These are phyloP conservation scores for Leishmania tarentolae DNA, from an alignment of 208 protist species.

Conservation along the genomic window DNA sequence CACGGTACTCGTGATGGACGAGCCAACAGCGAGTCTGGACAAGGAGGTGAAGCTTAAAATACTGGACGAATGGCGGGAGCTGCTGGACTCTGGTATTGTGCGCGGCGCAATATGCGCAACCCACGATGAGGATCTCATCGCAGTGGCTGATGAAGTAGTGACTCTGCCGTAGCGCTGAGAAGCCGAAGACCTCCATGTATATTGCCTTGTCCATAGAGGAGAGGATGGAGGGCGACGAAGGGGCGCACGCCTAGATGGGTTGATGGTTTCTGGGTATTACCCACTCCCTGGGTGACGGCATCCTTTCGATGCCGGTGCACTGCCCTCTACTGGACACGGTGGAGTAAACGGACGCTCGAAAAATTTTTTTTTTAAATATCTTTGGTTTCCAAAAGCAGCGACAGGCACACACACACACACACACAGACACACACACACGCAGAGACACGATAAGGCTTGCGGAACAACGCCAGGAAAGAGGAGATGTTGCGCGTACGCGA, in stretches of 20 bases:
- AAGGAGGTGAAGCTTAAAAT: slow-evolving; percentile 45
- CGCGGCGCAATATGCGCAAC: slow-evolving; percentile 63
- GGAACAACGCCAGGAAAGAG: too few relatives aligned
- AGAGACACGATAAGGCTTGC: too few relatives aligned
- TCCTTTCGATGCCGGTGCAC: too few relatives aligned
- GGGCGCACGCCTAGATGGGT: background rate
- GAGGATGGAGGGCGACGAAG: background rate
- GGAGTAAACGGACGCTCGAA: background rate
- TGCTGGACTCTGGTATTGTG: slow-evolving; percentile 46
- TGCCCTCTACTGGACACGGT: background rate
- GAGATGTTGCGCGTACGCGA: background rate
- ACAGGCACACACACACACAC: background rate
- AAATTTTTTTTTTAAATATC: background rate
- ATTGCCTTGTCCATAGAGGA: background rate
- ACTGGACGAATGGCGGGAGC: slow-evolving; percentile 43
- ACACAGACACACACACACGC: background rate
- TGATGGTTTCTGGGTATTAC: background rate
- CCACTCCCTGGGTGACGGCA: too few relatives aligned
- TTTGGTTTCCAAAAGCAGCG: background rate
- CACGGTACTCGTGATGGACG: slow-evolving; percentile 76
- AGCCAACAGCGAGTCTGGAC: slow-evolving; percentile 76
- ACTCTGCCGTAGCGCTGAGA: slow-evolving; percentile 12
- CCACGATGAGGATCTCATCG: slow-evolving; percentile 64
- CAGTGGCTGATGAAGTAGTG: slow-evolving; percentile 60
- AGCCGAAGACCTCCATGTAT: background rate